Evolutionary conservation across 345 rosid genomes (phyloP).

Genomic region (Bruguiera parviflora): DNA sequence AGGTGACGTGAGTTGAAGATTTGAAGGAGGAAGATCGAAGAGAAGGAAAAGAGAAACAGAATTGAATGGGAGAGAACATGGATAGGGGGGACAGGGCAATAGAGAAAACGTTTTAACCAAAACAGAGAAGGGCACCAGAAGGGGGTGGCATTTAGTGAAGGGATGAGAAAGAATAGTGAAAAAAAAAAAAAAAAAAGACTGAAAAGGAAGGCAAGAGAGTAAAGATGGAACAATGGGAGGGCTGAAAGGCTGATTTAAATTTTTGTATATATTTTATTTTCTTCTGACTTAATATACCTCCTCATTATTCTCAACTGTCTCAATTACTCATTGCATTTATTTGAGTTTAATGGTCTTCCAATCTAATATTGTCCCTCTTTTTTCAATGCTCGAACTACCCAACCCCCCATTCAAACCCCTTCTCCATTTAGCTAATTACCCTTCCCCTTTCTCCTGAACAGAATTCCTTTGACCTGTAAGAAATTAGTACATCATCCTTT

Average conservation of each 20-base stretch:
- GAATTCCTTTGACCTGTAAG: conserved; percentile 1
- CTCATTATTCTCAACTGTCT: conserved; percentile 91
- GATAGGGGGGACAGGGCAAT: conserved; percentile 16
- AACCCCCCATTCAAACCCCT: conserved; percentile 15
- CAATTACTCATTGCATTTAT: conserved; percentile 93
- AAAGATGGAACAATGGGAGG: conserved; percentile 20
- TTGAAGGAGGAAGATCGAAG: conserved; percentile 11
- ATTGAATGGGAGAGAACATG: conserved; percentile 40
- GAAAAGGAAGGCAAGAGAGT: conserved; percentile 16
- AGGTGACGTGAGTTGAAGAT: no score
- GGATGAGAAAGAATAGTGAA: conserved; percentile 33
- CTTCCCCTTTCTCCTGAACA: conserved; percentile 16
- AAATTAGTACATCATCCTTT: not conserved
- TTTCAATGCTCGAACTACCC: conserved; percentile 79
- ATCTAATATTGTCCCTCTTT: conserved; percentile 40
- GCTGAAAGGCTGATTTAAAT: conserved; percentile 50
- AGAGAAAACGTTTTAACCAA: conserved; percentile 36
- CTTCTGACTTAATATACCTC: conserved; percentile 67
- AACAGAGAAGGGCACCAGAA: conserved; percentile 50
- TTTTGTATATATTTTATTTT: conserved; percentile 45
- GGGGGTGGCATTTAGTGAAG: conserved; percentile 50
- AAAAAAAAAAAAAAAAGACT: not conserved
- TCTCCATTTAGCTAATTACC: conserved; percentile 35
- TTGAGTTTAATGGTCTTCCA: conserved; percentile 73
- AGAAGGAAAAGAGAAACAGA: conserved; percentile 27